Evolutionary conservation across 495 filamentous ascomycete species (phyloP), one percentile per base, ranked within the genome.

Genomic region (Pyronema omphalodes): DNA sequence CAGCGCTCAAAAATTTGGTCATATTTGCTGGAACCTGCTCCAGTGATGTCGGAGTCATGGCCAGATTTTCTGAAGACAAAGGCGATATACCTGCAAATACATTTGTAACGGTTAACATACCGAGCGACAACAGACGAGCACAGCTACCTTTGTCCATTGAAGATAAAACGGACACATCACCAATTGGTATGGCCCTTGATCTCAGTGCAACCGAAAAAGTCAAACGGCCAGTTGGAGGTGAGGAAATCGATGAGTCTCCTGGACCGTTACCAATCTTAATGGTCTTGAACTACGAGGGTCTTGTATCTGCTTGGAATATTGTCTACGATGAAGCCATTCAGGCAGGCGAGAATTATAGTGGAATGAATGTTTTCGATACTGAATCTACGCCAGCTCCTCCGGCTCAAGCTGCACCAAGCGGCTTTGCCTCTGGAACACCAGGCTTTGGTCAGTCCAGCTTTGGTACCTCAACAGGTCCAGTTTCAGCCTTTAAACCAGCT

Each of bases 251-350:
- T 9, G 77, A 89, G 51, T 88, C 88, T 2, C 74, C 78, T 9
- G 81, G 81, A 1, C 91, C 93, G 12, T 66, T 94, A n/a, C 93
- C 93, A 1, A 86, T 82, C 2, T 66, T 94, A 11, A 78, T 93
- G 71, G 75, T 88, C 35, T 73, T 99, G 3, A 96, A 91, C 55
- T 78, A 94, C 62, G 86, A 95, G 59, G 91, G 91, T 33, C 71
- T 93, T 8, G 71, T 99, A 7, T 75, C 74, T 18, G 72, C 80
- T 15, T 99, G 93, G 93, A 94, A 88, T 81, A 69, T 95, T 48
- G 71, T 95, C 37, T 94, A 95, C 64, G 76, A 81, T 37, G 87
- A 94, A 29, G 83, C 93, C 1, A 79, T 99, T 52, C 74, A 81
- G 47, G 71, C 80, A 59, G 77, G 79, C 0, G 75, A 77, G 9